Base-by-base conservation (phyloP, 1,284 basidiomycete genomes). In the Sporisorium reilianum region DNA sequence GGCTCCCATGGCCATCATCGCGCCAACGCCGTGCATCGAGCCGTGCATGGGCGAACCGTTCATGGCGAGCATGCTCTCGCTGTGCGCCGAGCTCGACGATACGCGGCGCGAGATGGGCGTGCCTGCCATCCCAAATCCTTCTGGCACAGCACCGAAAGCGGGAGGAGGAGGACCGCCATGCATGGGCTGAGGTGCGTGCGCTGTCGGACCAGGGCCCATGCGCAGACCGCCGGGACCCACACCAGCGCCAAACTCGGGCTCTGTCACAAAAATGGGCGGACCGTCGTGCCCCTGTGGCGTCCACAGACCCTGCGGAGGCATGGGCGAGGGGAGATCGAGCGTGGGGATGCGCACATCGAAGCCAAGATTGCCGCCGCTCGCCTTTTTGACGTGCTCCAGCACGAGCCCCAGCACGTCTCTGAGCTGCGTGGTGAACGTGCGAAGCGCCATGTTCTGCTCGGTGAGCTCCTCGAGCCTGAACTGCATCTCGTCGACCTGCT, bases 181-280 rank as follows among this genome's bases (percentile, higher is more conserved):
- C 60, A 62, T 60, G 25, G 26, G 41, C 28, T 60, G 70, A n/a
- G 38, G 57, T 2, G 45, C 60, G 23, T 64, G 60, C 30, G 46
- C 45, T 25, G 55, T 53, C n/a, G n/a, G n/a, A 11, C 60, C 49
- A 25, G 56, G 53, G 38, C 58, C 62, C 54, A 71, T 64, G 36
- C 68, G 58, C 38, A 70, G 28, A 5, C 67, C 67, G 22, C 55
- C 56, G 0, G 54, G 61, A 12, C 59, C 66, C 8, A 62, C 55
- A 5, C 64, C 61, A 1, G 56, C 61, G 11, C 75, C 75, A 38
- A 70, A 69, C n/a, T 71, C 66, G 26, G 76, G 77, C 56, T 80
- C 78, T 18, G 78, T 80, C 28, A 80, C 67, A 57, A 80, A 80
- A 46, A 80, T 80, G 5, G 78, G 73, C 25, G 78, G 78, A n/a